Base-by-base conservation (phyloP, 2,329 filamentous ascomycete genomes). In the Colletotrichum orbiculare region DNA sequence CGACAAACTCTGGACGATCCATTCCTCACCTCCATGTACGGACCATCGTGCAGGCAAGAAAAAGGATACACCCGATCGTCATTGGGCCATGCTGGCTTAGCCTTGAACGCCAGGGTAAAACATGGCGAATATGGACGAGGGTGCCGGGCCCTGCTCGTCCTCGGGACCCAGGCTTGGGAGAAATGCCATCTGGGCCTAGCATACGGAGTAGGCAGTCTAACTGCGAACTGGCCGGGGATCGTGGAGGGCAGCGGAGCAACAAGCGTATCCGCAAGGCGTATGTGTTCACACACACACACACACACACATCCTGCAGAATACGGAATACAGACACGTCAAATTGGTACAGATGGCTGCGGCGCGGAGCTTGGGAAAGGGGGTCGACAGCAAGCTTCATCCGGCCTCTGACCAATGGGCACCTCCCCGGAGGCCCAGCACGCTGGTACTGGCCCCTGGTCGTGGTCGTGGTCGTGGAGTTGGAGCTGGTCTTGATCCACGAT, bases 341-440 rank as follows among this genome's bases (percentile, higher is more conserved):
- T 45, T 45, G 15, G 54, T 15, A 46, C 25, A 39, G 52, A 43
- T 38, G 37, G 37, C 25, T 47, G 43, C 25, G 54, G 53, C 33
- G 41, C 33, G 47, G n/a, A 60, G 17, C 13, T 13, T 42, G n/a
- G 47, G 25, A 25, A 62, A 54, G 58, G 57, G 56, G 45, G 42
- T 50, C 46, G 45, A 50, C 39, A 42, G 42, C 17, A 50, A 52
- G 52, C 62, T 62, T 56, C 46, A 42, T 53, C 45, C 38, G 62
- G 35, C 52, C 6, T 52, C 12, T 46, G 53, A 41, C 58, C 58
- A 56, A 65, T 62, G 47, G 62, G 58, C 57, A 56, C 53, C 15
- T 62, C 58, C 62, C 62, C 62, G 62, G 62, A 11, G 62, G 53
- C 62, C 62, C 62, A 65, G 35, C 25, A 56, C 59, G 38, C 48